These are phyloP conservation scores for Apiotrichum brassicae DNA, from an alignment of 1,284 basidiomycete species.

Conservation along the genomic window DNA sequence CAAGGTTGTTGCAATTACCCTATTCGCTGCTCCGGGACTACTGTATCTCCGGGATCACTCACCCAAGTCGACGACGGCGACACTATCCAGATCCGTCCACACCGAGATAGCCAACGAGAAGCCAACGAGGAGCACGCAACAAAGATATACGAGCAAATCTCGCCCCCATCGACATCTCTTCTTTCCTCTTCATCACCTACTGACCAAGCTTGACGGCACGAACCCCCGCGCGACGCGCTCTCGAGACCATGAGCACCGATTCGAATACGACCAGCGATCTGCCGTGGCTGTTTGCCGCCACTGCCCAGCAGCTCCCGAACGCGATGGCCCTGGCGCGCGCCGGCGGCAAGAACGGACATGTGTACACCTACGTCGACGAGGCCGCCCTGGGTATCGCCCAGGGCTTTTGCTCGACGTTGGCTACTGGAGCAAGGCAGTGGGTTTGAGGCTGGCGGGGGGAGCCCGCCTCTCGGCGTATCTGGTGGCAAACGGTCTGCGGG, in stretches of 20 bases:
- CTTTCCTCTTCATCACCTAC: background rate
- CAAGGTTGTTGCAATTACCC: too few species aligned
- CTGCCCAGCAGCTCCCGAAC: slow-evolving; percentile 19
- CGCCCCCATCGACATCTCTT: too few species aligned
- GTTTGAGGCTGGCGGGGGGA: slow-evolving; percentile 49
- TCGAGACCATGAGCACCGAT: slow-evolving; percentile 2
- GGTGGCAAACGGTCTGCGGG: background rate
- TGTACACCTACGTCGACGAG: slow-evolving; percentile 38
- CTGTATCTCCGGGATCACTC: too few species aligned
- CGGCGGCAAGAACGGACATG: slow-evolving; percentile 27
- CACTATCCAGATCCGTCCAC: too few species aligned
- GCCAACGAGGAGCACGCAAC: too few species aligned
- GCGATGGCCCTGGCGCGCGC: slow-evolving; percentile 43
- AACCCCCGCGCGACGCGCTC: background rate
- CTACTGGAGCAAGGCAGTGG: slow-evolving; percentile 45
- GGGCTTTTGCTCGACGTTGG: slow-evolving; percentile 30
- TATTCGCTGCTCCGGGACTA: too few species aligned
- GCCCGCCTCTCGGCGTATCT: slow-evolving; percentile 23
- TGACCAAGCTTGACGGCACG: background rate
- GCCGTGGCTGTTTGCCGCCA: slow-evolving; percentile 21
- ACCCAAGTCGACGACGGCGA: too few species aligned
- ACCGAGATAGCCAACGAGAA: too few species aligned
- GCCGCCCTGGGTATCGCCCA: slow-evolving; percentile 14
- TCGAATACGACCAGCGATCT: background rate
- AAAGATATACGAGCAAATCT: too few species aligned